Base-by-base conservation (phyloP, 441 rosid species). In the Euphorbia schlechtendalii region DNA sequence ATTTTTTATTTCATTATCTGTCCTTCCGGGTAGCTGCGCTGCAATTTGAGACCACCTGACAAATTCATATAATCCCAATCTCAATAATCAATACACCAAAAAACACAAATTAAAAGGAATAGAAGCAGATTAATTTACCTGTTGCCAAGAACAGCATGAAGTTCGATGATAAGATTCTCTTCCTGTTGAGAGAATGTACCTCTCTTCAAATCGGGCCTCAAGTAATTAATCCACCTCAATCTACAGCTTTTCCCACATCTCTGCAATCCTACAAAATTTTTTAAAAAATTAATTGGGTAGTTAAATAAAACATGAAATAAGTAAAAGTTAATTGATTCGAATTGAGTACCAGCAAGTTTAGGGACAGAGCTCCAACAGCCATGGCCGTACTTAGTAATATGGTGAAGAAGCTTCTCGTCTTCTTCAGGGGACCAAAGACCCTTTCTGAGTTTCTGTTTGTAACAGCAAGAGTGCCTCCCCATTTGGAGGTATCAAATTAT, bases 341-440 rank as follows among this genome's bases (percentile, higher is more conserved):
- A n/a, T n/a, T 11, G 56, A 36, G 22, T 75, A 89, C 98, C 98
- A 13, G 98, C 96, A 27, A 78, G 82, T 68, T 87, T 89, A 28
- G 98, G 98, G 66, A 92, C 98, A 67, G 96, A 86, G 78, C 98
- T 89, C 98, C 98, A 92, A 54, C 96, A 92, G 9, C 96, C 98
- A 72, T 83, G 96, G 20, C 98, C 98, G 51, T 76, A 82, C 69
- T 79, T 86, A 6, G 87, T 83, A 66, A 92, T 89, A 73, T 86
- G 81, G 73, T 77, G 80, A 22, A 89, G 81, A 70, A 91, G 96
- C 62, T 87, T 91, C 82, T 86, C 94, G 63, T 91, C 97, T 86
- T 91, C 97, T 56, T 91, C 97, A 43, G 96, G 97, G 25, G 97
- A 91, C 97, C 97, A 91, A 34, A 91, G 90, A 49, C 97, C 98